Evolutionary conservation across 176 grass and related monocot species (phyloP).

Genomic region (Hordeum marinum): DNA sequence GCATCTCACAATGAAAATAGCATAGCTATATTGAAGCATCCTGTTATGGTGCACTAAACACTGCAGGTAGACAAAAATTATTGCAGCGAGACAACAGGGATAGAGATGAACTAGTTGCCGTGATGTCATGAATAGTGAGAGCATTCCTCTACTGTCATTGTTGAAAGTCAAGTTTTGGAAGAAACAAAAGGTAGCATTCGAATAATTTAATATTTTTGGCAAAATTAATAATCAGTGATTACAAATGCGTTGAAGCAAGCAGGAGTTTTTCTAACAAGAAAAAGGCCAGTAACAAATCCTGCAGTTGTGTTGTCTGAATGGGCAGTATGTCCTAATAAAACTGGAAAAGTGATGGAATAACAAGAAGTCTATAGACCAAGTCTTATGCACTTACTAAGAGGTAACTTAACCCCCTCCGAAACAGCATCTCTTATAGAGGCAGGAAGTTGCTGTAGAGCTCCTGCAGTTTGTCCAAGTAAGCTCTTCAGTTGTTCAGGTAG

Average conservation of each 20-base stretch:
- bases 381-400: conserved; percentile 63
- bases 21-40: not conserved
- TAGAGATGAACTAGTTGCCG: not conserved
- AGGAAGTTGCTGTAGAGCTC: conserved; percentile 76
- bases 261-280: not conserved
- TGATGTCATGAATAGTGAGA: not conserved
- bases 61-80: not conserved
- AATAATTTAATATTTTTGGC: not conserved
- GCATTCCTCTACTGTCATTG: not conserved
- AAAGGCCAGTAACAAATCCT: not conserved
- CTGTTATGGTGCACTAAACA: not conserved
- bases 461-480: conserved; percentile 62
- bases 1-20: not conserved
- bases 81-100: not conserved
- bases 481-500: conserved; percentile 80
- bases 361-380: not conserved
- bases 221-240: not conserved
- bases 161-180: not conserved
- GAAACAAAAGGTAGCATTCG: not conserved
- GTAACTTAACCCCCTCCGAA: conserved; percentile 72
- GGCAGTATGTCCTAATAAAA: not conserved
- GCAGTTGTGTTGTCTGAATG: not conserved
- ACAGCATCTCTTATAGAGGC: conserved; percentile 70
- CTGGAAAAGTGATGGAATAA: not conserved
- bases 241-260: not conserved